These are phyloP conservation scores for Fusarium temperatum DNA, from an alignment of 2,329 filamentous ascomycete species.

Conservation along the genomic window DNA sequence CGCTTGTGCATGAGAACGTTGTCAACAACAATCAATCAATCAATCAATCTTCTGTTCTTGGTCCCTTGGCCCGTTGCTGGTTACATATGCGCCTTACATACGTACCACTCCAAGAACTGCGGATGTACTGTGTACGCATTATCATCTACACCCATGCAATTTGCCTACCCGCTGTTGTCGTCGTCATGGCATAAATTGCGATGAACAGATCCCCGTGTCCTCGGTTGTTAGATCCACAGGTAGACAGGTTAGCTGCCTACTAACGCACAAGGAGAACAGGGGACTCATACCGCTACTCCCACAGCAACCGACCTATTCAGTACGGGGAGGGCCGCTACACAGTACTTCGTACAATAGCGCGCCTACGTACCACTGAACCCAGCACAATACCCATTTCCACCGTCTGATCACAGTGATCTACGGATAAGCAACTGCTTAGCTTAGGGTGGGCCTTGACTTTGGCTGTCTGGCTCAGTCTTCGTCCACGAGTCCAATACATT, in stretches of 20 bases:
- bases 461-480: background rate
- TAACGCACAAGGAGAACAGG: background rate
- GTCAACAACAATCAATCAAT: constrained; percentile 1
- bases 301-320: background rate
- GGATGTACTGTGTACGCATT: constrained; percentile 1
- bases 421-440: background rate
- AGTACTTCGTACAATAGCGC: constrained; percentile 6
- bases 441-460: background rate
- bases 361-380: background rate
- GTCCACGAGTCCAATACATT: background rate
- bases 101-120: constrained; percentile 8
- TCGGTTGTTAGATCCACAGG: constrained; percentile 8
- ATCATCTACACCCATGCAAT: constrained; percentile 6
- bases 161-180: constrained; percentile 13
- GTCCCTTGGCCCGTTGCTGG: constrained; percentile 21
- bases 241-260: background rate
- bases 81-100: constrained; percentile 22
- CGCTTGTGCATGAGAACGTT: constrained; percentile 7
- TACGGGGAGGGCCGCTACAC: background rate
- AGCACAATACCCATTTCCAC: constrained; percentile 13
- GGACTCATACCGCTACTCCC: constrained; percentile 22
- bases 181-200: constrained; percentile 37
- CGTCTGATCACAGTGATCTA: constrained; percentile 1
- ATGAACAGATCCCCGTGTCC: constrained; percentile 28
- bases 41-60: constrained; percentile 1